Evolutionary conservation across 179 eudicot species (phyloP), one percentile per base, ranked within the genome.

Genomic region (Beta corolliflora): DNA sequence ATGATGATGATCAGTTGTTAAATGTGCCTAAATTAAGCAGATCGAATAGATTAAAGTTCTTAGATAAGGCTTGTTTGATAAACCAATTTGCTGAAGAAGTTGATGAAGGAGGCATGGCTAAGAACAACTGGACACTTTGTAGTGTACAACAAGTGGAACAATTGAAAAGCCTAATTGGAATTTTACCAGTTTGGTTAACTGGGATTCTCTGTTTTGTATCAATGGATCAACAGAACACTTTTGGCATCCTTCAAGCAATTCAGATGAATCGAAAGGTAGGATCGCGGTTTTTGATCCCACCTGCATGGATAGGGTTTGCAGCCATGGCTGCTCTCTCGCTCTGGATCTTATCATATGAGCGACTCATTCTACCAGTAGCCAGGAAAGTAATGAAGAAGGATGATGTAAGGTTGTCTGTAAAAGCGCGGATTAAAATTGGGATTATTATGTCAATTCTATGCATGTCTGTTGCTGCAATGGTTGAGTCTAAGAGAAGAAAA

Each of bases 301-400:
- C 94, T 0, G 94, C 86, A 0, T 93, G 97, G 97, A 82, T 90
- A 73, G 85, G 88, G 4, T 78, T 90, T 18, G 18, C 84, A 1
- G 80, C 92, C 0, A 92, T 93, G 97, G 59, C 90, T 19, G 78
- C 97, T 0, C 88, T 93, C 3, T 83, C 97, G 0, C 41, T 81
- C 3, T 93, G 94, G 92, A 89, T 93, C 5, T 23, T 91, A 5
- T 36, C 80, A 44, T 93, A 92, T 63, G 94, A 93, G 85, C 82
- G 86, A 6, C 2, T 90, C 0, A 73, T 87, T 54, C 72, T 93
- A 41, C 91, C 89, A 3, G 3, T 63, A 9, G 65, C 83, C 5
- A 77, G 45, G 45, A 92, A 70, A 73, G 0, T 68, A n/a, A 61
- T 50, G 11, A 74, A 80, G 15, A 83, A 36, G 25, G 85, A 76